Base-by-base conservation (phyloP, 495 filamentous ascomycete species). In the Terfezia claveryi region DNA sequence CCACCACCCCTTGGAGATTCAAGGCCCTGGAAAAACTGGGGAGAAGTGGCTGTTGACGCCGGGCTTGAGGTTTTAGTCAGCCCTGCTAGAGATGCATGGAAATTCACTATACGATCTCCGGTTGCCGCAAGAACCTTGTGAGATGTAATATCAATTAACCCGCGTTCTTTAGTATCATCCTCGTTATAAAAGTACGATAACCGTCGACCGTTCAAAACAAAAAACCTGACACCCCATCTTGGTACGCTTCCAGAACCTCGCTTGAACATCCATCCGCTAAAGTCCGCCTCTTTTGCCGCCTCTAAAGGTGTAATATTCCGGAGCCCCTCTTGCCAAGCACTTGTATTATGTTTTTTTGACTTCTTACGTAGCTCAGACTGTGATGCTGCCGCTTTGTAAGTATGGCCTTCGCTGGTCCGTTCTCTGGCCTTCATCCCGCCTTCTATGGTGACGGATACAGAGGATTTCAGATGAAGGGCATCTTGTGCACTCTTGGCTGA, bases 261-360 rank as follows among this genome's bases (percentile, higher is more conserved):
- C 75, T 99, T 99, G 73, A 94, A 96, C 92, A 99, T 99, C 92
- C 92, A 99, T 23, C 92, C 92, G 59, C 80, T 87, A 63, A 88
- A 99, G 62, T 99, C 91, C 50, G 86, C 89, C 54, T 78, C 80
- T 53, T 76, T 70, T 68, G 94, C 88, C 57, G 91, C 86, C 64
- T 93, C 85, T 52, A 78, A 73, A 0, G 92, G 92, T 0, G 76
- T 71, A 59, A 88, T 83, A 68, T 85, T 84, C 62, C 83, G 78
- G 17, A 96, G 70, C 2, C 92, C 92, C 12, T 83, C 82, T 12
- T 78, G 83, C 69, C 94, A 96, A 6, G 92, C 91, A 63, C 86
- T 93, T 2, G 91, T 96, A 9, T 61, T 59, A 55, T 86, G 80
- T 63, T 96, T 89, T 71, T 96, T 96, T 27, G 82, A 78, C 69